A percentile compares a stretch with the other conserved stretches of the same genome.
These are phyloP conservation scores for Purpureocillium lavendulum DNA, from an alignment of 2,329 filamentous ascomycete genomes.

Conservation along the genomic window DNA sequence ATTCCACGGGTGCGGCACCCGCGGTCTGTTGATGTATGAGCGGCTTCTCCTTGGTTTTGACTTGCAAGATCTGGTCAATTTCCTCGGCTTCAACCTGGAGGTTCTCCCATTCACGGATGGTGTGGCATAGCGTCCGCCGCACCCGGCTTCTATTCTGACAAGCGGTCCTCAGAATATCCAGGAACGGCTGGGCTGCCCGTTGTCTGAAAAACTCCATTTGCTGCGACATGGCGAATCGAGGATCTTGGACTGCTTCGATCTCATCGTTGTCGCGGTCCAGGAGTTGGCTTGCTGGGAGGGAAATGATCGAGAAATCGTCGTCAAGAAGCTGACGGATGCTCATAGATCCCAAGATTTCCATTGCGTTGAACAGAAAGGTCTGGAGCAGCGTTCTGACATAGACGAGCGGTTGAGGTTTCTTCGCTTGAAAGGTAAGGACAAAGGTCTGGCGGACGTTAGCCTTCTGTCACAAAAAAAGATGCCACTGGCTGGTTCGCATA, in stretches of 20 bases:
- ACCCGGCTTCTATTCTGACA: slow-evolving; percentile 89
- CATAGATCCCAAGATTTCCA: slow-evolving; percentile 58
- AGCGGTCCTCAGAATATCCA: slow-evolving; percentile 75
- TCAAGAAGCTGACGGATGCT: slow-evolving; percentile 69
- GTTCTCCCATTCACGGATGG: slow-evolving; percentile 73
- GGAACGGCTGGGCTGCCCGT: slow-evolving; percentile 58
- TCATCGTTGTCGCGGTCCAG: slow-evolving; percentile 68
- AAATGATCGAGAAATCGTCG: slow-evolving; percentile 69
- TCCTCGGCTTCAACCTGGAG: slow-evolving; percentile 77
- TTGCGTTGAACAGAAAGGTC: slow-evolving; percentile 64
- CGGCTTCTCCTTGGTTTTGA: slow-evolving; percentile 52
- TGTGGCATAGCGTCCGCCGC: slow-evolving; percentile 80
- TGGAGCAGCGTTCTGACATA: slow-evolving; percentile 78
- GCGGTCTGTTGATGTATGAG: slow-evolving; percentile 35
- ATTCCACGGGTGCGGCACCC: slow-evolving; percentile 33
- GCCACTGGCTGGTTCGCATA: slow-evolving; percentile 25
- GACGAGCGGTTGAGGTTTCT: slow-evolving; percentile 73
- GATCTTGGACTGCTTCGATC: slow-evolving; percentile 65
- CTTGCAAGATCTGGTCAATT: slow-evolving; percentile 60
- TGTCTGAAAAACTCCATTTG: slow-evolving; percentile 64
- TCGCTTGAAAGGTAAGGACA: slow-evolving; percentile 64
- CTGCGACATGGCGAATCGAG: slow-evolving; percentile 62
- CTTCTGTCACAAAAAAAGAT: background rate
- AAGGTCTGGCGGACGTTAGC: slow-evolving; percentile 47
- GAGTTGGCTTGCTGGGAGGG: slow-evolving; percentile 62